Conservation (phyloP, 2,329 filamentous ascomycete species). For the Diaporthe eres region DNA sequence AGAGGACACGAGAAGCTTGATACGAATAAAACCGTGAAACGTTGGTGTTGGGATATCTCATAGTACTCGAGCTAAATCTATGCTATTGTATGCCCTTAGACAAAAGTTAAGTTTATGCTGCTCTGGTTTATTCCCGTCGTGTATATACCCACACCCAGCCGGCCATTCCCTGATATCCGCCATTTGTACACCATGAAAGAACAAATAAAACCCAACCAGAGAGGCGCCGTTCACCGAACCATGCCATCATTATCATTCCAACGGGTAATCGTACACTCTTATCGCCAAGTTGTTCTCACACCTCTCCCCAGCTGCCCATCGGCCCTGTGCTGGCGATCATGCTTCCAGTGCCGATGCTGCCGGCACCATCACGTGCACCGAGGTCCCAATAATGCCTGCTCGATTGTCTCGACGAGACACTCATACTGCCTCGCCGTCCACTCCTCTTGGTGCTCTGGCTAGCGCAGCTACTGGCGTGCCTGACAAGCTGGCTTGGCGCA, state of each 20-base stretch:
- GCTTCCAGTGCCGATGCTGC: constrained; percentile 82
- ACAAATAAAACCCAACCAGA: constrained; percentile 8
- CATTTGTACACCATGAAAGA: neutral
- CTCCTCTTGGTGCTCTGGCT: constrained; percentile 88
- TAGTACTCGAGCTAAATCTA: constrained; percentile 34
- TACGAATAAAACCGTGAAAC: neutral
- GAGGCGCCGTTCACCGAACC: neutral
- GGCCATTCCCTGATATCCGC: neutral
- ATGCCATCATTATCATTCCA: constrained; percentile 22
- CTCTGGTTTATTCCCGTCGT: neutral
- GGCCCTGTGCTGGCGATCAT: constrained; percentile 76
- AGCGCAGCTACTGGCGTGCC: constrained; percentile 79
- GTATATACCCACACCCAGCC: neutral
- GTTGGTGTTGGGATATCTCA: constrained; percentile 7
- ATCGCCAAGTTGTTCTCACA: constrained; percentile 56
- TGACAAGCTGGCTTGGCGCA: constrained; percentile 51
- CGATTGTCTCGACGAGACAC: constrained; percentile 83
- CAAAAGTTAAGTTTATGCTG: constrained; percentile 10
- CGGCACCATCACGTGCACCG: constrained; percentile 61
- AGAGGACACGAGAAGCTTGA: neutral
- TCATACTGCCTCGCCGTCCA: constrained; percentile 76
- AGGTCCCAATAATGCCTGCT: constrained; percentile 95
- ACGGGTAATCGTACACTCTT: neutral
- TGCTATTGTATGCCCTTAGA: constrained; percentile 14
- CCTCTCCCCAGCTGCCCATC: constrained; percentile 85